Percentiles rank a stretch among this genome's conserved stretches.
phyloP scores from a whole-genome alignment of 768 basidiomycete species.

The Tephrocybe sp. region DNA sequence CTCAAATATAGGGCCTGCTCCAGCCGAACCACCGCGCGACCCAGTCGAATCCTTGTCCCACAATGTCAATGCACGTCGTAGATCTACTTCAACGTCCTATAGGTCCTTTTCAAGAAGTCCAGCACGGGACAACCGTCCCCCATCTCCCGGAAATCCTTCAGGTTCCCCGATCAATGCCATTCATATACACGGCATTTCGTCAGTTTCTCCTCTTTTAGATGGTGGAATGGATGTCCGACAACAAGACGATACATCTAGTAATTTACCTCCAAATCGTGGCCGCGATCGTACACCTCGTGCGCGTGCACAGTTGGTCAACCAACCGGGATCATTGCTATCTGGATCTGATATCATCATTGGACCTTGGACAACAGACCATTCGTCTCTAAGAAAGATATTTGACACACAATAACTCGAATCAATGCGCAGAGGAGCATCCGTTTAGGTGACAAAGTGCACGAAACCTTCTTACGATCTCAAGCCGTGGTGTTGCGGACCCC shows the following conservation, averaged over 20 bases:
- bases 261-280: neutral
- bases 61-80: neutral
- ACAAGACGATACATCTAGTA: neutral
- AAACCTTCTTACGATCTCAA: too few species aligned
- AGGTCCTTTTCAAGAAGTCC: neutral
- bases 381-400: slow-evolving; percentile 1
- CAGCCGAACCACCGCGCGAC: neutral
- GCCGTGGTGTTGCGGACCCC: too few species aligned
- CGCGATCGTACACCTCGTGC: neutral
- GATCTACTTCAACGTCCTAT: slow-evolving; percentile 7
- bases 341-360: neutral
- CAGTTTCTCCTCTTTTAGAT: neutral
- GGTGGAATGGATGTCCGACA: neutral
- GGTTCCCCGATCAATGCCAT: neutral
- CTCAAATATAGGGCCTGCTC: too few species aligned
- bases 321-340: too few species aligned
- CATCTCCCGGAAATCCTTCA: neutral
- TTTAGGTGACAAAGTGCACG: too few species aligned
- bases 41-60: neutral
- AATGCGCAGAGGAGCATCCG: too few species aligned
- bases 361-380: slow-evolving; percentile 10
- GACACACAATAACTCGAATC: neutral
- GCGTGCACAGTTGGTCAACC: neutral
- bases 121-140: neutral
- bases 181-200: neutral